A percentile compares a stretch with the other conserved stretches of the same genome.
Evolutionary conservation across 495 filamentous ascomycete genomes (phyloP).

Genomic region (Aspergillus ellipticus): DNA sequence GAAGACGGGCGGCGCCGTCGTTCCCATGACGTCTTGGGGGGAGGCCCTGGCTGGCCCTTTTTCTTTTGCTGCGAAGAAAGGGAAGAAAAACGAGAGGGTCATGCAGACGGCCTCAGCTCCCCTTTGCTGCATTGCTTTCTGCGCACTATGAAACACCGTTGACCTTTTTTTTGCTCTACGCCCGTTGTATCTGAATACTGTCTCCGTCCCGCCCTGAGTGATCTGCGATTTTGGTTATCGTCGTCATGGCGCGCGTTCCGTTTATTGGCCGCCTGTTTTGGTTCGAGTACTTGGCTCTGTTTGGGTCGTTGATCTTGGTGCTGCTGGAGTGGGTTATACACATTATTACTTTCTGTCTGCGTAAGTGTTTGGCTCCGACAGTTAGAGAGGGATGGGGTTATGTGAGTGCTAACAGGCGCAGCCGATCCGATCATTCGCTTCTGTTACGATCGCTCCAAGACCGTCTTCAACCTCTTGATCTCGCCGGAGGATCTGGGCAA

Average conservation of each 20-base stretch:
- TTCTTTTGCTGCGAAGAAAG: neutral
- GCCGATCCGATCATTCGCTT: conserved; percentile 74
- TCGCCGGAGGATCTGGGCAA: conserved; percentile 62
- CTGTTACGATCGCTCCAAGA: conserved; percentile 77
- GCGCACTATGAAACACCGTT: conserved; percentile 3
- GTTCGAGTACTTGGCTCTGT: conserved; percentile 80
- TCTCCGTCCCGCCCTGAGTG: too few relatives aligned
- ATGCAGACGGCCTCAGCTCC: neutral
- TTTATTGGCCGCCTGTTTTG: conserved; percentile 79
- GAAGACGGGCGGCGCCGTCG: conserved; percentile 14
- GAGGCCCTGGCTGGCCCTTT: neutral
- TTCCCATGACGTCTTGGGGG: conserved; percentile 19
- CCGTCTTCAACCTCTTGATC: conserved; percentile 75
- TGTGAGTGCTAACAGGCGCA: conserved; percentile 33
- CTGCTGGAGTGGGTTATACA: conserved; percentile 76
- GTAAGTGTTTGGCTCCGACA: conserved; percentile 50
- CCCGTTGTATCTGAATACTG: too few relatives aligned
- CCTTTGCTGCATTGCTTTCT: neutral
- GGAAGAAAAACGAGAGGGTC: too few relatives aligned
- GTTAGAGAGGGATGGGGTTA: neutral
- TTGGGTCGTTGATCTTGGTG: conserved; percentile 77
- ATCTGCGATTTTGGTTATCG: neutral
- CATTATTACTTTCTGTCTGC: conserved; percentile 85
- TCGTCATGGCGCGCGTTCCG: conserved; percentile 67
- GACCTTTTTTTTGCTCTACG: too few relatives aligned